Base-by-base conservation (phyloP, 345 rosid genomes). In the Nephelium lappaceum region DNA sequence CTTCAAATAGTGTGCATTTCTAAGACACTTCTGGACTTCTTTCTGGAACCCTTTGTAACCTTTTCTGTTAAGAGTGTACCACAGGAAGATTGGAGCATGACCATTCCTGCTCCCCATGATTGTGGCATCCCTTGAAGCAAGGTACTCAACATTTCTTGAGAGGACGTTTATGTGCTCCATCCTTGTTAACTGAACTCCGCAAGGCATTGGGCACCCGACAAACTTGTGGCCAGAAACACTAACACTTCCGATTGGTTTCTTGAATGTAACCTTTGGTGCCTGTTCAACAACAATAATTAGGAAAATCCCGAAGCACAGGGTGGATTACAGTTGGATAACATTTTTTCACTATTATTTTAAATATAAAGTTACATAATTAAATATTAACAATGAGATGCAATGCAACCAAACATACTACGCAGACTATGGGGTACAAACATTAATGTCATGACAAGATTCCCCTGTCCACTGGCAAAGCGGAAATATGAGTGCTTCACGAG, bases 21-120 rank as follows among this genome's bases (percentile, higher is more conserved):
- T 85, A 58, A 95, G 90, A 80, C 98, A 96, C 82, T 91, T 96
- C 83, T 96, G 98, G 49, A 94, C 98, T 81, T 95, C 99, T 83
- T 94, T 95, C 83, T 90, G 98, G 81, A 95, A 95, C 8, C 98
- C 99, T 68, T 88, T 90, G 84, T 96, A 96, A 11, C 99, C 98
- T 82, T 95, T 92, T 71, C 90, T 80, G 89, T 92, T 92, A 62
- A 95, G 87, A 2, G 98, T 96, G 85, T 92, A 96, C 98, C 98
- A 96, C 38, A 96, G 97, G 83, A 96, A 96, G 80, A 96, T 80
- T 71, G 98, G 99, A 4, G 99, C 99, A 45, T 96, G 98, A 8
- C 98, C 98, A n/a, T 96, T 96, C 21, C 99, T 83, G 80, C 98
- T 92, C 61, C 99, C 99, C 99, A 96, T 96, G 81, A 95, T 95